Conservation (phyloP, 306 rosid species). For the Dalbergia oliveri region DNA sequence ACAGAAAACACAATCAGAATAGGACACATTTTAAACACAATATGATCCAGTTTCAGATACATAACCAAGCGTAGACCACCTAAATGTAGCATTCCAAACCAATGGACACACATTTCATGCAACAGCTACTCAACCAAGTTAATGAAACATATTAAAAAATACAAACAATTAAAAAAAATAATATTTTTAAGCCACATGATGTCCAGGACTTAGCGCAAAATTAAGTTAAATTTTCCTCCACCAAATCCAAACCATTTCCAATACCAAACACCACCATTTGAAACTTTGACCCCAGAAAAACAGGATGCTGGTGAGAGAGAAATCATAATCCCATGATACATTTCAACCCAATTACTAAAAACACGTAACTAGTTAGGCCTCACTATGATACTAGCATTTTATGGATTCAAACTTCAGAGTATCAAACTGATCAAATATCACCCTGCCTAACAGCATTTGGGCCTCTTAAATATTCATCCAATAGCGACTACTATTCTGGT, state of each 20-base stretch:
- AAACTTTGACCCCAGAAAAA: neutral
- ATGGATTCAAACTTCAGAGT: too few species aligned
- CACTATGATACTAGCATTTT: too few species aligned
- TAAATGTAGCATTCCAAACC: slow-evolving; percentile 8
- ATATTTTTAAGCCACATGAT: slow-evolving; percentile 4
- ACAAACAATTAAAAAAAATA: neutral
- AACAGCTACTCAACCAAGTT: slow-evolving; percentile 1
- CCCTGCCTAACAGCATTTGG: too few species aligned
- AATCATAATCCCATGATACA: too few species aligned
- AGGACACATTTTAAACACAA: slow-evolving; percentile 20
- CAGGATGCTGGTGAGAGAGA: neutral
- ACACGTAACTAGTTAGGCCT: too few species aligned
- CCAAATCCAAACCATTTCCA: slow-evolving; percentile 5
- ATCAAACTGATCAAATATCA: too few species aligned
- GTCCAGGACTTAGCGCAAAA: neutral
- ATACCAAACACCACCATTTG: slow-evolving; percentile 8
- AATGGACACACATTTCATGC: slow-evolving; percentile 2
- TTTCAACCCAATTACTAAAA: too few species aligned
- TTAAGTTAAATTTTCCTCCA: neutral
- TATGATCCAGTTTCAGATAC: slow-evolving; percentile 2
- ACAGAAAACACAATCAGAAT: neutral
- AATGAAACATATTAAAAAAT: neutral
- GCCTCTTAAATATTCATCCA: too few species aligned
- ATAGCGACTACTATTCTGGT: too few species aligned
- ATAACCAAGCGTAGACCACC: neutral